Base-by-base conservation (phyloP, 257 asterid genomes). In the Cinchona pubescens region DNA sequence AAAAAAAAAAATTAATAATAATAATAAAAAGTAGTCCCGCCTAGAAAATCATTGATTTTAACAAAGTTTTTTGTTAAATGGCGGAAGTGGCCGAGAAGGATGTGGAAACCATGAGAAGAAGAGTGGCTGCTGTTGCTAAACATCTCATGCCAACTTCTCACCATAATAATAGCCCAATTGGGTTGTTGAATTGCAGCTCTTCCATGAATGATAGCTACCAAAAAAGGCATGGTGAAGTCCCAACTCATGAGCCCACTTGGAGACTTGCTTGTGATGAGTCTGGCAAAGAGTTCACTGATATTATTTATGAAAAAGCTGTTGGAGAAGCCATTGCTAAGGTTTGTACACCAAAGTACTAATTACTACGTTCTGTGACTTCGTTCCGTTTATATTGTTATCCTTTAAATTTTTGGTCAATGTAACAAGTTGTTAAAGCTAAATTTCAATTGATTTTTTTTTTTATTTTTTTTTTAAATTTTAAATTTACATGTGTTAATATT, bases 321-420 rank as follows among this genome's bases (percentile, higher is more conserved):
- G 98, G 91, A 66, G 97, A 94, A 81, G 93, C 90, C 85, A 92
- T 94, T 73, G 97, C 97, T 71, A 92, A 94, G 99, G 97, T 93
- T 12, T 1, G 35, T 55, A 2, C 21, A 37, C 5, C 0, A 18
- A 48, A 43, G 21, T 21, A n/a, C n/a, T n/a, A n/a, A n/a, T n/a
- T n/a, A n/a, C n/a, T n/a, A n/a, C n/a, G n/a, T n/a, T n/a, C n/a
- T n/a, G n/a, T n/a, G n/a, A n/a, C n/a, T n/a, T n/a, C n/a, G n/a
- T n/a, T n/a, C n/a, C n/a, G n/a, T n/a, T n/a, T n/a, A n/a, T n/a
- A n/a, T n/a, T n/a, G n/a, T n/a, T n/a, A n/a, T n/a, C n/a, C n/a
- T n/a, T n/a, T n/a, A n/a, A n/a, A n/a, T n/a, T n/a, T n/a, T n/a
- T n/a, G n/a, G n/a, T n/a, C n/a, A n/a, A n/a, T n/a, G n/a, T n/a